Evolutionary conservation across 2,329 filamentous ascomycete genomes (phyloP), one percentile per base, ranked within the genome.

Genomic region (Myriangium duriaei): DNA sequence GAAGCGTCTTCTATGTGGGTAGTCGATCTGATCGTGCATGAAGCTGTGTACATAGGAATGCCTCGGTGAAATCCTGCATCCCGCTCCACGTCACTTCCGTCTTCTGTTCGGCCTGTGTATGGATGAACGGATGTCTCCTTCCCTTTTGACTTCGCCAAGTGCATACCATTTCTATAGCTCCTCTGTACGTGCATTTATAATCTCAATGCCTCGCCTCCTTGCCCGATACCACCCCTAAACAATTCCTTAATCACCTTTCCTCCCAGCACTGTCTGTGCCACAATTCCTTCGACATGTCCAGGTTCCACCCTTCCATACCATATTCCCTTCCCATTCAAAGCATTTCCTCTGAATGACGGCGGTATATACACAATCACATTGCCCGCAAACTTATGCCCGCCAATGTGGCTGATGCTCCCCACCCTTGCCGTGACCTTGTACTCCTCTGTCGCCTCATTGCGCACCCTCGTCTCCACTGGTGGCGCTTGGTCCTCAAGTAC

Each of bases 251-350:
- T 73, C 0, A 91, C 69, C 18, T 66, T 73, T 1, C 83, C 81
- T 15, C 65, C 65, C 5, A 75, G 31, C 1, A 91, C 60, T 4
- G 83, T 88, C 64, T 85, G 76, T 13, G 65, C 60, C 4, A 91
- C 68, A 32, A 91, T 72, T 0, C 82, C 83, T 52, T 86, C 79
- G 0, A 87, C 81, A 54, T 88, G 72, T 51, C 68, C 71, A 3
- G 81, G 79, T 47, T 80, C 79, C 2, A 91, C 78, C 29, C 83
- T 64, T 0, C 83, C 83, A 55, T 91, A 91, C 83, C 83, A 91
- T 2, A 91, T 71, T 1, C 82, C 82, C 50, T 73, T 73, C 0
- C 82, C 81, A 1, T 72, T 74, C 35, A 87, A 57, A 4, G 72
- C 67, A 53, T 82, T 74, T 0, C 29, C 45, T 4, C 37, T 44